Percentiles rank a stretch among this genome's conserved stretches.
Evolutionary conservation across 371 early-diverging fungal genomes (phyloP).

Genomic region (Rhizopus stolonifer): DNA sequence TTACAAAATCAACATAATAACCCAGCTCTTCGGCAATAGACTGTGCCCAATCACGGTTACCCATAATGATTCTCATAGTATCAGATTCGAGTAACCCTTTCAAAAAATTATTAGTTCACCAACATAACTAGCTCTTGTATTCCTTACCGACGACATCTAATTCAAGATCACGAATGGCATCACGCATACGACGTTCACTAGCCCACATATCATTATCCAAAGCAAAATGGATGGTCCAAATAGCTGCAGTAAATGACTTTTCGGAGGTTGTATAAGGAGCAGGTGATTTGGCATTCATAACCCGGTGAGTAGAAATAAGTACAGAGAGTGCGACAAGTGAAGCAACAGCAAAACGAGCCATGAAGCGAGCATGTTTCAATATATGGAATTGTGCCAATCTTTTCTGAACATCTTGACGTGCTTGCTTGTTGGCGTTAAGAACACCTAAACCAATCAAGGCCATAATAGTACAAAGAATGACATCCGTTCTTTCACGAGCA

Average conservation of each 20-base stretch:
- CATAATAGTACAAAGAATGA: constrained; percentile 60
- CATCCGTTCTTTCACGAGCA: constrained; percentile 75
- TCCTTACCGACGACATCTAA: constrained; percentile 76
- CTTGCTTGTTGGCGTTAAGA: constrained; percentile 40
- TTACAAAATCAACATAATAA: constrained; percentile 76
- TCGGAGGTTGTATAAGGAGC: constrained; percentile 63
- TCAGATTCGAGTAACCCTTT: constrained; percentile 77
- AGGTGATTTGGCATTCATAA: constrained; percentile 43
- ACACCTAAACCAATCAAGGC: constrained; percentile 50
- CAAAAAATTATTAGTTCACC: background rate
- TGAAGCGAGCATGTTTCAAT: constrained; percentile 36
- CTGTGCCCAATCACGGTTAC: constrained; percentile 84
- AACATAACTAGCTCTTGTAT: background rate
- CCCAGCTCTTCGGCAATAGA: constrained; percentile 75
- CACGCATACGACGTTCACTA: constrained; percentile 72
- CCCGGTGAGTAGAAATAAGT: constrained; percentile 36
- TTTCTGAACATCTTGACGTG: constrained; percentile 20
- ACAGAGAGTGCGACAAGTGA: constrained; percentile 32
- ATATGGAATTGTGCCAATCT: constrained; percentile 36
- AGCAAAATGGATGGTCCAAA: constrained; percentile 89
- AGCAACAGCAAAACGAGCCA: constrained; percentile 32
- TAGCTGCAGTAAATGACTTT: constrained; percentile 74
- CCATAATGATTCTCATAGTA: constrained; percentile 82
- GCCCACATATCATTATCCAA: constrained; percentile 85
- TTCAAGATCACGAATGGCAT: constrained; percentile 74